Evolutionary conservation across 1,284 basidiomycete genomes (phyloP).

Genomic region (Mycena citricolor): DNA sequence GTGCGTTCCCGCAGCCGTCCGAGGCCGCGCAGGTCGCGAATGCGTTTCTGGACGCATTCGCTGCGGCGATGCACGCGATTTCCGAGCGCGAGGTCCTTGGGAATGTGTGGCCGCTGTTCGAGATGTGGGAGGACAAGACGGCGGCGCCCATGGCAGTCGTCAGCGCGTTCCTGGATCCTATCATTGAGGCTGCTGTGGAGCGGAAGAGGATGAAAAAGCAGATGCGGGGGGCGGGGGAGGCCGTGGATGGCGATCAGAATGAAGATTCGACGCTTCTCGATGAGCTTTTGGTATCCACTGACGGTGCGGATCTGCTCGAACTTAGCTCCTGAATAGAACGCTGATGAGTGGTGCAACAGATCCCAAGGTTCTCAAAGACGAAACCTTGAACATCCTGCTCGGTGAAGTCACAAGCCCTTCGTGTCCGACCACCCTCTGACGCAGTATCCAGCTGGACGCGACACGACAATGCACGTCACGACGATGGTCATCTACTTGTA

Average conservation of each 20-base stretch:
- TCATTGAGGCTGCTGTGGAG: constrained; percentile 32
- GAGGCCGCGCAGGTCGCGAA: constrained; percentile 14
- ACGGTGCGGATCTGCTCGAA: constrained; percentile 34
- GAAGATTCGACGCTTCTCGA: constrained; percentile 47
- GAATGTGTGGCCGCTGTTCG: constrained; percentile 30
- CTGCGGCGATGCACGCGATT: constrained; percentile 21
- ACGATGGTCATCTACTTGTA: constrained; percentile 55
- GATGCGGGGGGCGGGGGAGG: constrained; percentile 25
- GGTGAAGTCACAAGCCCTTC: constrained; percentile 22
- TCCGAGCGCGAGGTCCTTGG: constrained; percentile 21
- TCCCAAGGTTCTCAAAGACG: constrained; percentile 33
- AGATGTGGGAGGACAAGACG: constrained; percentile 30
- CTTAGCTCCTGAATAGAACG: neutral
- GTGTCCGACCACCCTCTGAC: neutral
- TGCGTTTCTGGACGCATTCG: constrained; percentile 32
- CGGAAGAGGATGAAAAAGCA: constrained; percentile 32
- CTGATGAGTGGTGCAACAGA: constrained; percentile 29
- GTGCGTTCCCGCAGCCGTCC: constrained; percentile 15
- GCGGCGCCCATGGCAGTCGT: constrained; percentile 26
- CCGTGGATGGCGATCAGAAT: constrained; percentile 29
- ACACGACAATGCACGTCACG: constrained; percentile 53
- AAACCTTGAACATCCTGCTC: constrained; percentile 47
- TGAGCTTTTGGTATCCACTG: constrained; percentile 49
- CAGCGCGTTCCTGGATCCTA: constrained; percentile 30
- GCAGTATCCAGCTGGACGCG: constrained; percentile 37